Base-by-base conservation (phyloP, 1,284 basidiomycete species). In the Anthracocystis walkeri region DNA sequence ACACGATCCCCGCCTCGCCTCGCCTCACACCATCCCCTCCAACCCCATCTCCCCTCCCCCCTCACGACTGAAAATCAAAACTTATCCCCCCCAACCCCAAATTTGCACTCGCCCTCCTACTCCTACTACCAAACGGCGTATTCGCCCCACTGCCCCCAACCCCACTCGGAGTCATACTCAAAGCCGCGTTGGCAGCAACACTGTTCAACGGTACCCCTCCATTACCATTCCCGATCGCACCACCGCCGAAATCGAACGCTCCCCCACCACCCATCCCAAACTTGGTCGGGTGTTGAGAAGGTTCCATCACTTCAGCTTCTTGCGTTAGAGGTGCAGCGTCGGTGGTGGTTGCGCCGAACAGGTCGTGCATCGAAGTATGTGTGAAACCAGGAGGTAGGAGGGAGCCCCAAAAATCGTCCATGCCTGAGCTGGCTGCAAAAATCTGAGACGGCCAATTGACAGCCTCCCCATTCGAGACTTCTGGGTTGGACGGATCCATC, bases 351-450 rank as follows among this genome's bases (percentile, higher is more conserved):
- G 72, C 73, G 21, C 68, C 73, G 18, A 76, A 76, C 1, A 76
- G 54, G 21, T 76, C 74, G 38, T 72, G 74, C 74, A 76, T 76
- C 35, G 69, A 63, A 2, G 68, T 58, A 7, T 62, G 62, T 4
- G 61, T 69, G 58, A 82, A 81, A 21, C 80, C 80, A 16, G 79
- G 79, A 0, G 80, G 80, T 2, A 82, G 59, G 7, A 82, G 64
- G 0, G 73, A 72, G 38, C 71, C 69, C 80, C 80, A 82, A 55
- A 80, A 82, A 40, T 70, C 75, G 46, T 80, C 79, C 61, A 66
- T 68, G 40, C 74, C 69, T 1, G 74, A 72, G 16, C 61, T 57
- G 14, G 57, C 64, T 23, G 63, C 68, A 20, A 75, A 65, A 42
- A 75, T 58, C 21, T 60, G 58, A 5, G 58, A 40, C 4, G 66